Conservation (phyloP, 2,329 filamentous ascomycete species). For the Waltergamsia citrina region DNA sequence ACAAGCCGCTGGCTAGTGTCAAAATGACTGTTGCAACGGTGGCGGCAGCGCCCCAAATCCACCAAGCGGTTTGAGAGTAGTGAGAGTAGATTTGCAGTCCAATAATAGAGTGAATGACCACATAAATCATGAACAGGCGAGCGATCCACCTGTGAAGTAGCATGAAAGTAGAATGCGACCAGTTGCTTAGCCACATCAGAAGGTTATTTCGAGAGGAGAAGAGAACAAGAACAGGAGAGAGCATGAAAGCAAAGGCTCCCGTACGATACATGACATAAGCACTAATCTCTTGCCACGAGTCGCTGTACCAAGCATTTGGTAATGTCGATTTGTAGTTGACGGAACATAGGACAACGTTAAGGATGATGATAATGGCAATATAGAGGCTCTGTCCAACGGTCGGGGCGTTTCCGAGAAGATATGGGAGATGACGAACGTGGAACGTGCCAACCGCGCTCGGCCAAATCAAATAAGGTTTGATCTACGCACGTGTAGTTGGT, state of each 20-base stretch:
- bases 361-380: slow-evolving; percentile 25
- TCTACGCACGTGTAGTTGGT: too few species aligned
- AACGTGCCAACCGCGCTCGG: slow-evolving; percentile 1
- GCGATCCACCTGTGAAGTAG: slow-evolving; percentile 38
- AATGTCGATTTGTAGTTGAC: slow-evolving; percentile 10
- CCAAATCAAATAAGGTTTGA: not conserved
- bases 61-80: too few species aligned
- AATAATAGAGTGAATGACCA: too few species aligned
- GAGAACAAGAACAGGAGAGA: slow-evolving; percentile 30
- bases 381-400: slow-evolving; percentile 33
- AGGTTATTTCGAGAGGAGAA: slow-evolving; percentile 37
- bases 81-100: too few species aligned
- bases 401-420: slow-evolving; percentile 18
- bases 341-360: slow-evolving; percentile 24
- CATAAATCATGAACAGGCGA: slow-evolving; percentile 28
- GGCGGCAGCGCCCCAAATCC: too few species aligned
- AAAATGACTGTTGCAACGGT: too few species aligned
- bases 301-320: slow-evolving; percentile 12
- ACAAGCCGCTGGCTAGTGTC: too few species aligned
- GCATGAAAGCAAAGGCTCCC: slow-evolving; percentile 28
- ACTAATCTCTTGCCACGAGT: slow-evolving; percentile 15
- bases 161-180: slow-evolving; percentile 33
- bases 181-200: slow-evolving; percentile 35
- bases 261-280: slow-evolving; percentile 27
- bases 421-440: slow-evolving; percentile 2